Conservation (phyloP, 352 stramenopile species). For the Labyrinthula sp. region DNA sequence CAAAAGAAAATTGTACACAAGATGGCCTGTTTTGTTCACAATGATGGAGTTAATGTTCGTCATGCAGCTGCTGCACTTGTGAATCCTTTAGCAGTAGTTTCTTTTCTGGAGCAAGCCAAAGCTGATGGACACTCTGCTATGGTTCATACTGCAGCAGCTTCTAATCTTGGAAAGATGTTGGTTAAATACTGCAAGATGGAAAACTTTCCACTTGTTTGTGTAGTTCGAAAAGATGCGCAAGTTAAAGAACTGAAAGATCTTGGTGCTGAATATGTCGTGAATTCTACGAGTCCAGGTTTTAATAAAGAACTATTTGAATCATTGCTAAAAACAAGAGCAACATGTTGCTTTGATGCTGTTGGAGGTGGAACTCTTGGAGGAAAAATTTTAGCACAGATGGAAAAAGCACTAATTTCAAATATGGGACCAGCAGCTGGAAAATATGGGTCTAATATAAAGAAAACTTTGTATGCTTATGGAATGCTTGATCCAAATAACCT, state of each 20-base stretch:
- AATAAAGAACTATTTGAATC: slow-evolving; percentile 9
- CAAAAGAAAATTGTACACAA: too few relatives aligned
- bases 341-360: slow-evolving; percentile 29
- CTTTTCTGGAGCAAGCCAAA: slow-evolving; percentile 31
- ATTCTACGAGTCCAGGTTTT: slow-evolving; percentile 22
- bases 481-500: too few relatives aligned
- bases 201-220: slow-evolving; percentile 24
- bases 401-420: too few relatives aligned
- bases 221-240: slow-evolving; percentile 32
- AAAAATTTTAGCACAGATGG: slow-evolving; percentile 21
- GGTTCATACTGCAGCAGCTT: slow-evolving; percentile 32
- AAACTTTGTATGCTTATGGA: too few relatives aligned
- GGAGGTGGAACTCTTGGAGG: slow-evolving; percentile 9
- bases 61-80: slow-evolving; percentile 29
- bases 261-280: slow-evolving; percentile 28
- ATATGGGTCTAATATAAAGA: too few relatives aligned
- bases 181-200: slow-evolving; percentile 21
- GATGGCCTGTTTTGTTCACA: too few relatives aligned
- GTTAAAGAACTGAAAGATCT: slow-evolving; percentile 29
- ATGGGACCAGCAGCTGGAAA: too few relatives aligned
- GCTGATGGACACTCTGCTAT: slow-evolving; percentile 28
- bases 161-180: slow-evolving; percentile 31
- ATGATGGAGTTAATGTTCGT: too few relatives aligned
- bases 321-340: slow-evolving; percentile 12
- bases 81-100: slow-evolving; percentile 30